Percentiles rank a stretch among this genome's conserved stretches.
Conservation (phyloP, 768 basidiomycete genomes). For the Lyophyllum decastes region DNA sequence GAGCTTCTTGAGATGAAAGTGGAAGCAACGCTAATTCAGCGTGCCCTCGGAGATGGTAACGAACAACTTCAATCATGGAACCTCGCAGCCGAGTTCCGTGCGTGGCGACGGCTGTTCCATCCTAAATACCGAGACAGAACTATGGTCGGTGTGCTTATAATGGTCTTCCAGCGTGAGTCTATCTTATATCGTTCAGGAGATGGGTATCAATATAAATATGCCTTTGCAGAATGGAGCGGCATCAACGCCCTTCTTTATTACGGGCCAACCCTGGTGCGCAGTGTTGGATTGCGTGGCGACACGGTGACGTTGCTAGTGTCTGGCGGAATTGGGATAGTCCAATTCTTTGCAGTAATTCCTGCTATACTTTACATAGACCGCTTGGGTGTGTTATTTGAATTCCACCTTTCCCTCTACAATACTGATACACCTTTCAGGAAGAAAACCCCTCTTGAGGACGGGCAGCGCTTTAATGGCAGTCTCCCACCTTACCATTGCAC, state of each 20-base stretch:
- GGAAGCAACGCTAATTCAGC: slow-evolving; percentile 55
- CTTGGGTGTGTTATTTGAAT: slow-evolving; percentile 41
- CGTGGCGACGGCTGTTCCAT: slow-evolving; percentile 61
- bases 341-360: slow-evolving; percentile 75
- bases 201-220: not conserved
- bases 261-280: slow-evolving; percentile 69
- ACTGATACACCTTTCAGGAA: slow-evolving; percentile 38
- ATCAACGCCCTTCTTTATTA: slow-evolving; percentile 86
- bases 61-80: slow-evolving; percentile 15
- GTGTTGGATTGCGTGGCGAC: slow-evolving; percentile 63
- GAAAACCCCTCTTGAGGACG: slow-evolving; percentile 63
- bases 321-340: slow-evolving; percentile 79
- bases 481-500: slow-evolving; percentile 66
- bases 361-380: slow-evolving; percentile 72
- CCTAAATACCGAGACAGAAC: slow-evolving; percentile 60
- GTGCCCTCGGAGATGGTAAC: slow-evolving; percentile 23
- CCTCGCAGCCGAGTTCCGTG: slow-evolving; percentile 33
- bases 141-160: slow-evolving; percentile 68
- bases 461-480: slow-evolving; percentile 66
- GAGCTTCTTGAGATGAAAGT: slow-evolving; percentile 80
- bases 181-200: not conserved
- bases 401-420: not conserved
- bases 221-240: slow-evolving; percentile 76
- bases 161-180: slow-evolving; percentile 80
- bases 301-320: slow-evolving; percentile 64